These are phyloP conservation scores for Hypoxylon sp. DNA, from an alignment of 2,329 filamentous ascomycete genomes.

Conservation along the genomic window DNA sequence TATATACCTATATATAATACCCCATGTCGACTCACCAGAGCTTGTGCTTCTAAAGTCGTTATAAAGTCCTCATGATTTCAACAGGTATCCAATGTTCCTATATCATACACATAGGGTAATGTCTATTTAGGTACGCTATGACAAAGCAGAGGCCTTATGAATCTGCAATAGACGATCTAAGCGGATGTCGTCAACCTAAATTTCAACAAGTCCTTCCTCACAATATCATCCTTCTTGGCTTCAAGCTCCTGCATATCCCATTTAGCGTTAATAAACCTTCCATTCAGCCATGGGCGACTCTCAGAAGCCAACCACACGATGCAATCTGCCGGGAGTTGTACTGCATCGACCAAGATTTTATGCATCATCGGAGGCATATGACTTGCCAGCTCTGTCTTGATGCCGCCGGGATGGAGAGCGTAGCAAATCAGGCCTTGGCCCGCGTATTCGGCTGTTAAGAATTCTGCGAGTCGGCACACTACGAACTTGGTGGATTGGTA, in stretches of 20 bases:
- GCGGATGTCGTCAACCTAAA: conserved; percentile 42
- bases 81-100: no score
- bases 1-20: no score
- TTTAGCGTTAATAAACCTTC: conserved; percentile 48
- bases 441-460: conserved; percentile 58
- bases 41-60: no score
- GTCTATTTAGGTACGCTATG: neutral
- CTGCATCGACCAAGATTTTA: conserved; percentile 47
- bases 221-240: conserved; percentile 50
- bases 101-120: neutral
- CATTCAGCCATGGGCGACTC: conserved; percentile 46
- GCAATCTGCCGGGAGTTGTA: conserved; percentile 49
- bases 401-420: conserved; percentile 61
- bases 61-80: no score
- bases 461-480: conserved; percentile 60
- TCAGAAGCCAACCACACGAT: conserved; percentile 45
- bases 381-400: conserved; percentile 58
- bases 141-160: neutral
- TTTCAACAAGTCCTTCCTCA: conserved; percentile 50
- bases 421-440: conserved; percentile 58
- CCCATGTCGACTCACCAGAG: no score
- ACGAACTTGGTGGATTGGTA: conserved; percentile 64
- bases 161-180: neutral
- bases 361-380: conserved; percentile 52
- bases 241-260: conserved; percentile 54